Evolutionary conservation across 2,329 filamentous ascomycete species (phyloP), one percentile per base, ranked within the genome.

Genomic region (Dothistroma septosporum): DNA sequence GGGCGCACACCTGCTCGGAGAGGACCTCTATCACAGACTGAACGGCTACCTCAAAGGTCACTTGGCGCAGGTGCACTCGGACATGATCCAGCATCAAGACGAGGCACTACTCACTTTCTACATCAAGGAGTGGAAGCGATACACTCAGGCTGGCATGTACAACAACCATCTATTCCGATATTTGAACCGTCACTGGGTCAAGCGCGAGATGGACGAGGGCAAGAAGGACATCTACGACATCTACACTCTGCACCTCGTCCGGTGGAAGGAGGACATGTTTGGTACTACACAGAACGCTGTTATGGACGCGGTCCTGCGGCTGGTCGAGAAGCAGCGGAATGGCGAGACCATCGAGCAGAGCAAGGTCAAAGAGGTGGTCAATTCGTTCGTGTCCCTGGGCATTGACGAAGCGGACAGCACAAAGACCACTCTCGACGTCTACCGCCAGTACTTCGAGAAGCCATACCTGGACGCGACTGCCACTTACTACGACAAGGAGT

Each of bases 191-290:
- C 94, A 99, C 77, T 99, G 95, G 94, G 94, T 99, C 1, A 99
- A 97, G 82, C 85, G 94, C 32, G 94, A 99, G 78, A 96, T 99
- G 78, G 94, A 99, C 65, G 94, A 99, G 76, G 94, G 94, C 35
- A 97, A 99, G 79, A 97, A 97, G 80, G 90, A 93, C 71, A 90
- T 97, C 8, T 97, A 95, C 76, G 94, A 99, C 75, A 94, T 99
- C 53, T 99, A 99, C 77, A 99, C 94, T 0, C 80, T 99, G 37
- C 94, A 99, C 70, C 81, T 99, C 46, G 94, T 97, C 21, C 91
- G 93, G 73, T 99, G 94, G 94, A 92, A 92, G 67, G 85, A 89
- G 67, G 91, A 96, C 61, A 87, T 99, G 70, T 99, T 99, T 75
- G 83, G 86, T 61, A 84, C 86, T 61, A 91, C 97, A 2, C 88